A percentile compares a stretch with the other conserved stretches of the same genome.
Conservation (phyloP, 805 yeast genomes). For the Lipomyces kockii region DNA sequence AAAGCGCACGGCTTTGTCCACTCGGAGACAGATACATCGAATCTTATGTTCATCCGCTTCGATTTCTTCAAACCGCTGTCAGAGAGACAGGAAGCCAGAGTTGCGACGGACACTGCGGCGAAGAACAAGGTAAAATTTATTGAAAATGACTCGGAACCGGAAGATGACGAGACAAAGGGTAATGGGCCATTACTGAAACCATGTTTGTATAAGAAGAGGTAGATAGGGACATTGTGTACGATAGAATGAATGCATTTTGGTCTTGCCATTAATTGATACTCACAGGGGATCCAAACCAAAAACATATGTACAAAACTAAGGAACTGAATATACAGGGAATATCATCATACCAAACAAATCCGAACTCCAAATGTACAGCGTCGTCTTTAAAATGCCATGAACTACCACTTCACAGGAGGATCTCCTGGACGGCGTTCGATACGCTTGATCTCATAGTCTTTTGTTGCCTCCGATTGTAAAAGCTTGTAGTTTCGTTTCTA, state of each 20-base stretch:
- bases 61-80: conserved; percentile 81
- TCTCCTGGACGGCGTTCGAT: conserved; percentile 28
- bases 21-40: conserved; percentile 80
- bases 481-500: conserved; percentile 30
- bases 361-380: background rate
- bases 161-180: conserved; percentile 60
- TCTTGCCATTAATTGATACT: too few species aligned
- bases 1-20: conserved; percentile 84
- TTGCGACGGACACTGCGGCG: conserved; percentile 54
- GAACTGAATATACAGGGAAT: too few species aligned
- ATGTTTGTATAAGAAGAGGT: conserved; percentile 91
- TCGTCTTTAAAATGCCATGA: background rate
- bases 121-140: conserved; percentile 53
- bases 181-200: conserved; percentile 93
- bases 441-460: conserved; percentile 32
- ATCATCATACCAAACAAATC: too few species aligned
- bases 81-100: conserved; percentile 50
- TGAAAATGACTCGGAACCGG: conserved; percentile 69
- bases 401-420: conserved; percentile 30
- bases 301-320: background rate
- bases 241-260: background rate
- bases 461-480: conserved; percentile 17
- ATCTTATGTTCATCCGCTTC: conserved; percentile 93
- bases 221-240: conserved; percentile 22
- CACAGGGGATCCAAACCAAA: background rate